These are phyloP conservation scores for Rhinocladiella similis DNA, from an alignment of 2,329 filamentous ascomycete genomes.

Conservation along the genomic window DNA sequence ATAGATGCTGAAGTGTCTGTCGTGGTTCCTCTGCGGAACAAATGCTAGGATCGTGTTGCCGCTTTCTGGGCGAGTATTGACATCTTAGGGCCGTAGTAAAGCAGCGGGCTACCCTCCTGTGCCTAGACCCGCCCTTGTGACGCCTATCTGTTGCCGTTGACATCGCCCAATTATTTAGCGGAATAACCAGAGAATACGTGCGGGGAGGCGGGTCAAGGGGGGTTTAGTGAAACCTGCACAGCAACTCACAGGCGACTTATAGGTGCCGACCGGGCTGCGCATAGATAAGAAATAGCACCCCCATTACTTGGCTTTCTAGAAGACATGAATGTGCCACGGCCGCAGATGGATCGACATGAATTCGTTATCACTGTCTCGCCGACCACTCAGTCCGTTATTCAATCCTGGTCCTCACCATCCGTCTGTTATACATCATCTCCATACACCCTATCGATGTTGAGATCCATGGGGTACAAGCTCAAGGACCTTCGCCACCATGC, in stretches of 20 bases:
- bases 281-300: background rate
- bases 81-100: too few relatives aligned
- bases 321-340: background rate
- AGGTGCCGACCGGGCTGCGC: too few relatives aligned
- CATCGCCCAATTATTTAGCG: too few relatives aligned
- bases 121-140: too few relatives aligned
- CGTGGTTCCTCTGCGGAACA: background rate
- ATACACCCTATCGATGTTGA: background rate
- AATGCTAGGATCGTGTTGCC: background rate
- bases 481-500: constrained; percentile 1
- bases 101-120: too few relatives aligned
- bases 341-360: background rate
- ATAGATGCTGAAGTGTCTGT: background rate
- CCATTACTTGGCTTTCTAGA: background rate
- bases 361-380: constrained; percentile 2
- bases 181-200: too few relatives aligned
- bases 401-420: background rate
- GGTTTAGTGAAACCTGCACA: too few relatives aligned
- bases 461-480: background rate
- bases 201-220: too few relatives aligned
- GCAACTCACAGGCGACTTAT: too few relatives aligned
- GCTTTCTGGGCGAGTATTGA: too few relatives aligned
- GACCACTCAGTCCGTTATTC: background rate
- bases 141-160: too few relatives aligned
- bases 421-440: background rate